Base-by-base conservation (phyloP, 1,284 basidiomycete species). In the Bondarzewia mesenterica region DNA sequence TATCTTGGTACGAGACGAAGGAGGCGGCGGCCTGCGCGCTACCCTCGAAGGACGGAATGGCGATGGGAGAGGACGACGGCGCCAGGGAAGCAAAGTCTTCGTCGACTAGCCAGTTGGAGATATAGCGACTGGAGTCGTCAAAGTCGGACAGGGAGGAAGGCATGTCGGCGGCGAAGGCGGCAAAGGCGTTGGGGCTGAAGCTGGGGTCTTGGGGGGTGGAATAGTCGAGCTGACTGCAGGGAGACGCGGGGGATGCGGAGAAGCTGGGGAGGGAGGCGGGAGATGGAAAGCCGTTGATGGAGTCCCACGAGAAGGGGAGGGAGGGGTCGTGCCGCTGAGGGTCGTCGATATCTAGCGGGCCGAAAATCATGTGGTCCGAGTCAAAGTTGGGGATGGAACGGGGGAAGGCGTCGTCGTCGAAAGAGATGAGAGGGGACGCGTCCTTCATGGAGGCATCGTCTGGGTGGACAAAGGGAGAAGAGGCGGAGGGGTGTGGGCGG, bases 311-410 rank as follows among this genome's bases (percentile, higher is more conserved):
- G 56, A 65, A 62, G 50, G 63, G 52, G 26, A 47, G 40, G 18
- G 58, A 52, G 54, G 62, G 62, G 45, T 63, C 41, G 41, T 66
- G 62, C 46, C 62, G 60, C 54, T 66, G 61, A 47, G 64, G 57
- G 52, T 80, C 78, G 58, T 87, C 83, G 61, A 85, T 70, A 55
- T 85, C 81, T 64, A 83, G 46, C 26, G 53, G 66, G 50, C 69
- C 68, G 39, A 83, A 82, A 63, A 85, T 74, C 69, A 84, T 72
- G 54, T 76, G 74, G 63, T 80, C 66, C 16, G 60, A 52, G 53
- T 67, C 63, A 5, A 54, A 53, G 47, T 54, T 37, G 29, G 57
- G 50, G 47, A 56, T 48, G 35, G 62, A 54, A 53, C 64, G 78
- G 36, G 65, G 61, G 53, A 76, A 68, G 40, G 67, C 54, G 54